Percentiles rank a stretch among this genome's conserved stretches.
phyloP scores from a whole-genome alignment of 1,139 yeast species.

The Saccharomyces uvarum region DNA sequence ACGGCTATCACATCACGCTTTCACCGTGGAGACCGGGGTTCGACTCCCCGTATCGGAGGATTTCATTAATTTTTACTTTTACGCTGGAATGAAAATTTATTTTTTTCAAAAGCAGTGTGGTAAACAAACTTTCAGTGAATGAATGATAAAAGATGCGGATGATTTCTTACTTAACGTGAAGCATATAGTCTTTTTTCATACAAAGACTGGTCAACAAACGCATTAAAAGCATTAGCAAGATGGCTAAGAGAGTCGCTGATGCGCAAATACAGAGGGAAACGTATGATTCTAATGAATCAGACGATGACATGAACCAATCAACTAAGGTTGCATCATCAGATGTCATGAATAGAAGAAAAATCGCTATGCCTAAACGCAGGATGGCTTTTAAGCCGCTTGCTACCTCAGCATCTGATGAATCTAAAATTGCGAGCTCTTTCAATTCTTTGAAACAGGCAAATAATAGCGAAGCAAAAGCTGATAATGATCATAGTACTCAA shows the following conservation, averaged over 20 bases:
- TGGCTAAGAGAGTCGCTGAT: slow-evolving; percentile 65
- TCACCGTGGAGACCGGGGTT: slow-evolving; percentile 34
- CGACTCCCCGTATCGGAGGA: slow-evolving; percentile 33
- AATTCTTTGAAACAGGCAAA: slow-evolving; percentile 7
- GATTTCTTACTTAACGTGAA: background rate
- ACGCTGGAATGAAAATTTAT: background rate
- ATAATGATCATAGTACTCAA: background rate
- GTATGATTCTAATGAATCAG: slow-evolving; percentile 33
- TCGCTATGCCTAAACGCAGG: slow-evolving; percentile 48
- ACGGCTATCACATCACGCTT: slow-evolving; percentile 33
- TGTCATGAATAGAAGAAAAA: slow-evolving; percentile 60
- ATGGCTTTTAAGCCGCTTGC: slow-evolving; percentile 14
- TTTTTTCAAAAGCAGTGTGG: background rate
- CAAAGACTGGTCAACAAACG: background rate
- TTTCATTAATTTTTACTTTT: slow-evolving; percentile 3
- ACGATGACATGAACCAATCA: slow-evolving; percentile 35
- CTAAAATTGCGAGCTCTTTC: slow-evolving; percentile 18
- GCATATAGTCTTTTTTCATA: background rate
- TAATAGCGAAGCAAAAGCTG: background rate
- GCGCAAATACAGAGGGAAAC: slow-evolving; percentile 48
- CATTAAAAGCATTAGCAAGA: slow-evolving; percentile 15
- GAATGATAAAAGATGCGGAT: background rate
- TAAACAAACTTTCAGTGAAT: background rate
- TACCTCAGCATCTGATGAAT: slow-evolving; percentile 9
- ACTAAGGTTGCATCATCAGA: slow-evolving; percentile 49